Evolutionary conservation across 2,329 filamentous ascomycete species (phyloP).

Genomic region (Diplodia scrobiculata): DNA sequence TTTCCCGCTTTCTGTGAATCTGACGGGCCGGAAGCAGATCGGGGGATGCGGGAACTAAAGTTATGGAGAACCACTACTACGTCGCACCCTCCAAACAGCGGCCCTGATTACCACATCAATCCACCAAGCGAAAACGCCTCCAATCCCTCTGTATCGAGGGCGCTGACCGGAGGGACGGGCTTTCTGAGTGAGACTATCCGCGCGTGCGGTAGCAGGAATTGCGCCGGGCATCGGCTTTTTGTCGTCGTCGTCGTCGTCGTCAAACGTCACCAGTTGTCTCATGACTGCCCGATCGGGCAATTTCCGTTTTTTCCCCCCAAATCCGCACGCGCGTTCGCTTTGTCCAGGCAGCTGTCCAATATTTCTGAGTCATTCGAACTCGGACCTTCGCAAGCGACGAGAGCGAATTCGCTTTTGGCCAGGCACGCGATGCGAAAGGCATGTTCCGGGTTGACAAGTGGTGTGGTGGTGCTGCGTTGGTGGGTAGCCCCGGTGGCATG

Average conservation of each 20-base stretch:
- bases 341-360: neutral
- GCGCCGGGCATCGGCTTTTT: no score
- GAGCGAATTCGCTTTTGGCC: no score
- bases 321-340: neutral
- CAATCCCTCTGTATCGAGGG: neutral
- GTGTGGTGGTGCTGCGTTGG: neutral
- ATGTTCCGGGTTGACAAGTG: neutral
- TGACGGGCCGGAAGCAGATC: neutral
- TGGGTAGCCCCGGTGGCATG: neutral
- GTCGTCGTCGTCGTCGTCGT: no score
- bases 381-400: neutral
- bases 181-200: no score
- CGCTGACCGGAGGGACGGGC: no score
- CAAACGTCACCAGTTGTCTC: conserved; percentile 9
- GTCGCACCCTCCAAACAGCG: no score
- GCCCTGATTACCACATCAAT: neutral
- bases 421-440: neutral
- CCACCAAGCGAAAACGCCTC: neutral
- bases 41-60: neutral
- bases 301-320: neutral
- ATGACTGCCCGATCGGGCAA: conserved; percentile 15
- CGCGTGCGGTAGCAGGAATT: no score
- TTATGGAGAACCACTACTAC: neutral
- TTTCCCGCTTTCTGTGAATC: no score
- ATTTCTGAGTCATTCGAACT: conserved; percentile 8